Conservation (phyloP, 805 yeast genomes). For the Nakazawaea molendinolei region DNA sequence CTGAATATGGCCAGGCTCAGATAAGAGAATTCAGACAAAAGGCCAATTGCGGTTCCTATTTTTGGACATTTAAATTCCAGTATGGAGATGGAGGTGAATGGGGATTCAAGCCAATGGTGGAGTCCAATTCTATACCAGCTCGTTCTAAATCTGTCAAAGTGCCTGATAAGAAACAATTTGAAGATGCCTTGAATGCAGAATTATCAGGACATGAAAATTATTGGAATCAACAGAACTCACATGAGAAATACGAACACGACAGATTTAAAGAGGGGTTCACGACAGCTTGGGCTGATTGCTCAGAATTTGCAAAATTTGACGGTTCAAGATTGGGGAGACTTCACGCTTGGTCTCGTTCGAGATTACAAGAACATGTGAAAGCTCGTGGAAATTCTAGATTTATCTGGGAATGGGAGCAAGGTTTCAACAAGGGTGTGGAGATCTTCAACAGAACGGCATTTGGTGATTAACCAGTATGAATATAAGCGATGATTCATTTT, state of each 20-base stretch:
- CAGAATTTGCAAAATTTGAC: constrained; percentile 60
- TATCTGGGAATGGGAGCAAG: constrained; percentile 89
- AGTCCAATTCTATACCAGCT: constrained; percentile 47
- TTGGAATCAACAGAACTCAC: constrained; percentile 57
- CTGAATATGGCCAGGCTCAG: constrained; percentile 57
- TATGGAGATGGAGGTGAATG: constrained; percentile 95
- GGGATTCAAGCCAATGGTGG: constrained; percentile 80
- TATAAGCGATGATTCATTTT: too few species aligned
- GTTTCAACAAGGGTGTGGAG: constrained; percentile 58
- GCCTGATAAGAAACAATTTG: constrained; percentile 36
- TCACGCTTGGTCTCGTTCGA: constrained; percentile 58
- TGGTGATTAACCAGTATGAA: too few species aligned
- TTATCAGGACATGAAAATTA: constrained; percentile 47
- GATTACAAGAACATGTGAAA: constrained; percentile 55
- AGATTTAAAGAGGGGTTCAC: constrained; percentile 74
- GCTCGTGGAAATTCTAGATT: constrained; percentile 48
- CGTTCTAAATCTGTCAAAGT: constrained; percentile 20
- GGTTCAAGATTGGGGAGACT: constrained; percentile 71
- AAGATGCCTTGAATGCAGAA: constrained; percentile 31
- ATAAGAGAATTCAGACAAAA: constrained; percentile 37
- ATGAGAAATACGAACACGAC: constrained; percentile 70
- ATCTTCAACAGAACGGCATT: constrained; percentile 24
- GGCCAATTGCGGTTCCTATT: constrained; percentile 67
- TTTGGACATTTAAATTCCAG: constrained; percentile 88
- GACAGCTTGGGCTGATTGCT: constrained; percentile 69